Evolutionary conservation across 331 rosid genomes (phyloP), one percentile per base, ranked within the genome.

Genomic region (Phaseolus coccineus): DNA sequence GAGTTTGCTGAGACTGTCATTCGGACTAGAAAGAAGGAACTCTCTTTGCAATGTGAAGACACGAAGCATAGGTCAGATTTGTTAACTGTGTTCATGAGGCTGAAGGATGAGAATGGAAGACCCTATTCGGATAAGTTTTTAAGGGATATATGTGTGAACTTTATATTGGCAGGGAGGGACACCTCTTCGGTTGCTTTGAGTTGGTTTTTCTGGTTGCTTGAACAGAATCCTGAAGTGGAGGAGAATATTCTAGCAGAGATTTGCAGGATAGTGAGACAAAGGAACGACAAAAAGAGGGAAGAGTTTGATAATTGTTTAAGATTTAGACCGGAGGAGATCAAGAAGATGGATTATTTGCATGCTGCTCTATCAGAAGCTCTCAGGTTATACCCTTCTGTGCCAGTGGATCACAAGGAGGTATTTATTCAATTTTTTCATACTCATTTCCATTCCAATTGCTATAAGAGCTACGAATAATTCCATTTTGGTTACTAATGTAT

Each of bases 171-270:
- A 0, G 98, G 98, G 50, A 88, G 98, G 63, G 98, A 94, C 77
- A 94, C 98, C 53, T 94, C 98, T 64, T 94, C 98, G 3, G 98
- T 94, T 48, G 98, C 98, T 14, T 57, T 92, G 84, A 92, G 94
- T 81, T 94, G 98, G 98, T 94, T 94, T 81, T 94, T 94, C 85
- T 92, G 96, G 97, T 81, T 90, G 81, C 79, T 94, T 71, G 80
- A 87, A 63, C 80, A 78, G 72, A 89, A 92, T 66, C 97, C 93
- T n/a, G 73, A 59, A 16, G 97, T 90, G 81, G 98, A 83, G 52
- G 68, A 78, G 52, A 78, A 31, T 22, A 83, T 83, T 11, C 5
- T 83, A 8, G 83, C 7, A 37, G 98, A 94, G 80, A 52, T 89
- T 10, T 83, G 92, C 76, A 76, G 78, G 66, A 79, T 94, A 2